Percentiles rank a stretch among this genome's conserved stretches.
Evolutionary conservation across 768 basidiomycete genomes (phyloP).

Genomic region (Lactarius evosmus): DNA sequence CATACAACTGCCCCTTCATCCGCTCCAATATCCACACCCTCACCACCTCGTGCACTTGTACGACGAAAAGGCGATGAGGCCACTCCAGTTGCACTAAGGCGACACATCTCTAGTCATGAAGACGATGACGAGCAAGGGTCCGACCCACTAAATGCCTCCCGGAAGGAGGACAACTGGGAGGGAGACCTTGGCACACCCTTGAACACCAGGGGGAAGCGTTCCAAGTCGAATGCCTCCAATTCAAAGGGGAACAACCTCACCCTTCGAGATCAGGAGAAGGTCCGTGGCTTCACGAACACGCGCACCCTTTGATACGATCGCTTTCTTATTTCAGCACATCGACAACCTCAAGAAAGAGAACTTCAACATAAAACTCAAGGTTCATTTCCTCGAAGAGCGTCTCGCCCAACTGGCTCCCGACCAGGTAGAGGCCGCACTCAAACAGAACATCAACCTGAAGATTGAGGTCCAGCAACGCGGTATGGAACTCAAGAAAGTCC

Average conservation of each 20-base stretch:
- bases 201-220: conserved; percentile 44
- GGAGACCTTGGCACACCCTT: conserved; percentile 51
- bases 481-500: conserved; percentile 88
- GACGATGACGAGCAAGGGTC: conserved; percentile 22
- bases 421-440: conserved; percentile 86
- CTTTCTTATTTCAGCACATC: conserved; percentile 61
- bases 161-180: conserved; percentile 40
- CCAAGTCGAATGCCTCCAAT: conserved; percentile 39
- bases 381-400: conserved; percentile 93
- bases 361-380: conserved; percentile 92
- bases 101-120: conserved; percentile 20
- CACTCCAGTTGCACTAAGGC: conserved; percentile 22
- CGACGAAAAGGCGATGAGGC: conserved; percentile 23
- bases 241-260: conserved; percentile 56
- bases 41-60: conserved; percentile 24
- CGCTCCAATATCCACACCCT: conserved; percentile 28
- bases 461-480: conserved; percentile 87
- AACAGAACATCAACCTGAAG: conserved; percentile 91
- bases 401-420: conserved; percentile 87
- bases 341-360: conserved; percentile 96
- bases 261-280: conserved; percentile 95
- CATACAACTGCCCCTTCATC: conserved; percentile 29
- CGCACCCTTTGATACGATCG: background rate
- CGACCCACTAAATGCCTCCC: conserved; percentile 25
- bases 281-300: conserved; percentile 34